phyloP scores from a whole-genome alignment of 495 filamentous ascomycete genomes.

The Pyrenula aspistea region DNA sequence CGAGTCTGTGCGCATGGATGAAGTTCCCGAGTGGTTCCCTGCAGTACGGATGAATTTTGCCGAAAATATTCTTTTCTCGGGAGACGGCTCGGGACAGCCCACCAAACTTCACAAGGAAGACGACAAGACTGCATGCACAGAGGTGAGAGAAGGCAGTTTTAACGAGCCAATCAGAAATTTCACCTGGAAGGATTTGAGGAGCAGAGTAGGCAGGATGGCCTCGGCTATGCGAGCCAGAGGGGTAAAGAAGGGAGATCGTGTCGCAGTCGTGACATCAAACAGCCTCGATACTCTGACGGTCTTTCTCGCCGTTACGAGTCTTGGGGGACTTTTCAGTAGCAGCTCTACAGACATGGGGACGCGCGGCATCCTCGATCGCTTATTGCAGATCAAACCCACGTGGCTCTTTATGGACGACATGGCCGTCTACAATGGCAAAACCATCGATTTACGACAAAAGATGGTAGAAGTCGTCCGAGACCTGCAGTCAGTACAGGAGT shows the following conservation, averaged over 20 bases:
- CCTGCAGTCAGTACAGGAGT: constrained; percentile 43
- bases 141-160: constrained; percentile 54
- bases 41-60: constrained; percentile 67
- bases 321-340: constrained; percentile 61
- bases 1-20: constrained; percentile 53
- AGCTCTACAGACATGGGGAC: constrained; percentile 71
- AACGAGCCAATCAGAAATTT: constrained; percentile 37
- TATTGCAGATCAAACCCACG: constrained; percentile 58
- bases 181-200: constrained; percentile 52
- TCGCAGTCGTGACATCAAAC: constrained; percentile 60
- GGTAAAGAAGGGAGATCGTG: constrained; percentile 54
- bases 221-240: constrained; percentile 52
- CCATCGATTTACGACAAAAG: constrained; percentile 56
- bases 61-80: constrained; percentile 55
- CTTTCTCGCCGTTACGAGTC: constrained; percentile 47
- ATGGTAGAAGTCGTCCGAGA: constrained; percentile 54
- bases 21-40: constrained; percentile 47
- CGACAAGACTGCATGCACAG: constrained; percentile 52
- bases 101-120: constrained; percentile 45
- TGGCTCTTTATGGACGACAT: constrained; percentile 70
- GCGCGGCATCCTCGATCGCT: constrained; percentile 61
- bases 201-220: constrained; percentile 38
- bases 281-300: constrained; percentile 59
- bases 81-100: neutral
- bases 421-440: constrained; percentile 68